These are phyloP conservation scores for Boletus fagicola DNA, from an alignment of 768 basidiomycete species.

Conservation along the genomic window DNA sequence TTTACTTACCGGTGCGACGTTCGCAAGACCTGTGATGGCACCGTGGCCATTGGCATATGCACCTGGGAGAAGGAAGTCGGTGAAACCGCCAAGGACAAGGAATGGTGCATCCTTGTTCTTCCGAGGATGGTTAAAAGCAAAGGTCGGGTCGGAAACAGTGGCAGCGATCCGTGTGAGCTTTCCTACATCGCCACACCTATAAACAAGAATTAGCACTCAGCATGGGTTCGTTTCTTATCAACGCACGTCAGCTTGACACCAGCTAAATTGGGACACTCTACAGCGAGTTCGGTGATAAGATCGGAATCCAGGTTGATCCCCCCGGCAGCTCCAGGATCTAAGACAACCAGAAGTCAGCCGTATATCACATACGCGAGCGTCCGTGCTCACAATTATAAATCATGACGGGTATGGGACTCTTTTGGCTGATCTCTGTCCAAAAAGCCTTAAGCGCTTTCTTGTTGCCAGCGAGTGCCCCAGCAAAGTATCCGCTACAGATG, in stretches of 20 bases:
- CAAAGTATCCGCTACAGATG: too few relatives aligned
- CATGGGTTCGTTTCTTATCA: neutral
- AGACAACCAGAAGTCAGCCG: neutral
- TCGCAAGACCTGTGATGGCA: conserved; percentile 87
- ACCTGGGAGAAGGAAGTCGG: conserved; percentile 79
- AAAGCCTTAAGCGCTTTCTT: too few relatives aligned
- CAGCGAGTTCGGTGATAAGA: conserved; percentile 76
- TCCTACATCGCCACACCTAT: conserved; percentile 86
- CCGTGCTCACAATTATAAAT: too few relatives aligned
- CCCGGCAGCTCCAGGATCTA: conserved; percentile 83
- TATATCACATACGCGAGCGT: neutral
- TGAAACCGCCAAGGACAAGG: conserved; percentile 82
- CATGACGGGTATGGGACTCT: too few relatives aligned
- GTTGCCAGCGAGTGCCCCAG: too few relatives aligned
- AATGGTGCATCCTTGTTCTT: conserved; percentile 67
- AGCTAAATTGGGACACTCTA: conserved; percentile 69
- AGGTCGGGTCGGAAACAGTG: conserved; percentile 54
- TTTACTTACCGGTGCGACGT: conserved; percentile 67
- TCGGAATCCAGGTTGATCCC: conserved; percentile 93
- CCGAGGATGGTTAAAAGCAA: conserved; percentile 61
- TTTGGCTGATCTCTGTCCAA: too few relatives aligned
- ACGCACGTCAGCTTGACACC: conserved; percentile 90
- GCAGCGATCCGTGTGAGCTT: conserved; percentile 85
- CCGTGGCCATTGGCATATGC: conserved; percentile 75
- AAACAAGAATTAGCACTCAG: conserved; percentile 8